phyloP scores from a whole-genome alignment of 352 stramenopile genomes.

The Phytopythium cucurbitacearum region DNA sequence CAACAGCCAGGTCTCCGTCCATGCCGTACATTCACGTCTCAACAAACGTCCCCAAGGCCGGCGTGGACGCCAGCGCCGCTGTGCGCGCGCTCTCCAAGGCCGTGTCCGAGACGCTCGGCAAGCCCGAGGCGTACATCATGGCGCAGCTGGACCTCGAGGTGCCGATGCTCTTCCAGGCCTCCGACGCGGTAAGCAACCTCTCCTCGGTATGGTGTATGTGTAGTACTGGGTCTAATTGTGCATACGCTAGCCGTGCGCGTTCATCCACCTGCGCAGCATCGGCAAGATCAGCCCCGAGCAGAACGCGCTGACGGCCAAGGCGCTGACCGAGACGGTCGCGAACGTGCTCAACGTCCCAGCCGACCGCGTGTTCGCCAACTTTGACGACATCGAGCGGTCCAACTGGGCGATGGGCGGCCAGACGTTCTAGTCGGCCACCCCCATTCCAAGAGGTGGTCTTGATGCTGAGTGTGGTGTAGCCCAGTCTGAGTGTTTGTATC shows the following conservation, averaged over 20 bases:
- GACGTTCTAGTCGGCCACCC: constrained; percentile 7
- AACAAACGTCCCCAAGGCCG: constrained; percentile 28
- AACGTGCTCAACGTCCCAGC: constrained; percentile 16
- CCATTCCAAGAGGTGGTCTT: too few species aligned
- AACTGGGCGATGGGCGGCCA: constrained; percentile 27
- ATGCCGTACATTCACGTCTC: constrained; percentile 40
- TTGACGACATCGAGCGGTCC: constrained; percentile 21
- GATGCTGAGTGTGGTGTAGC: too few species aligned
- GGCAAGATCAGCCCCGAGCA: constrained; percentile 24
- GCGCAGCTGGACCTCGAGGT: constrained; percentile 29
- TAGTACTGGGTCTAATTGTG: background rate
- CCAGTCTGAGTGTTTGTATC: too few species aligned
- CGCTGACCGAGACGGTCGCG: constrained; percentile 16
- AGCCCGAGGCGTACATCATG: constrained; percentile 30
- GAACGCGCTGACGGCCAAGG: constrained; percentile 24
- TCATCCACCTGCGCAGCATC: constrained; percentile 32
- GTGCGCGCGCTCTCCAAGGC: constrained; percentile 31
- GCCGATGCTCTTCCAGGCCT: constrained; percentile 23
- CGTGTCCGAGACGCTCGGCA: constrained; percentile 24
- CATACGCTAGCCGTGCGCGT: constrained; percentile 25
- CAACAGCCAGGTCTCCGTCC: background rate
- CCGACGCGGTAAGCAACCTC: constrained; percentile 13
- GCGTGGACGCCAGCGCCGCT: constrained; percentile 19
- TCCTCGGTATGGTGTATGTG: background rate
- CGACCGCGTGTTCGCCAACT: constrained; percentile 33